Base-by-base conservation (phyloP, 495 filamentous ascomycete species). In the Aspergillus wentii region DNA sequence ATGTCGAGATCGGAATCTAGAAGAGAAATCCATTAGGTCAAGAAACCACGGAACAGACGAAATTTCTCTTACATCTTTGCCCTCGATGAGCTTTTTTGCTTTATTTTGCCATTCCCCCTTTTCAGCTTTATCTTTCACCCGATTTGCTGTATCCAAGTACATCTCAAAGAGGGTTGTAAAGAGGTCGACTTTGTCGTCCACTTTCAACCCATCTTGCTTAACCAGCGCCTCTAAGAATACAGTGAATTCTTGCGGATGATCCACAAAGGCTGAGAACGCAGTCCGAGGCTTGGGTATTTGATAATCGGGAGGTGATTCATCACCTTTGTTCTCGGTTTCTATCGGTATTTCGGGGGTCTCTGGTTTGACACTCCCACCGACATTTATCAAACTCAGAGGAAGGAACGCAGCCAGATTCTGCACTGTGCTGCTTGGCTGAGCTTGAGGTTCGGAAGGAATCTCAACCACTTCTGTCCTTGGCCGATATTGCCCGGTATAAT, bases 151-250 rank as follows among this genome's bases (percentile, higher is more conserved):
- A 49, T 95, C 85, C 15, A 98, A 71, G 57, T 96, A 98, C 80
- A 97, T 95, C 55, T 98, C 92, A 56, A 98, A 97, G 19, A 98
- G 62, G 0, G 92, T 95, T 1, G 92, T 97, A 59, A 91, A 91
- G 27, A 98, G 78, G 58, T 97, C 94, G 5, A 78, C 71, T 48
- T 80, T 84, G 47, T 95, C 85, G 34, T 75, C 67, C 33, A 86
- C 68, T 17, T 75, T 79, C 4, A 92, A 60, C 16, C 77, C 62
- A 5, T 82, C 72, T 44, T 83, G 75, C 41, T 78, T 72, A 5
- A 85, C 76, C 35, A 82, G 90, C 16, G 85, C 85, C 65, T 98
- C 92, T 1, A 98, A 67, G 52, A 98, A 98, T 8, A 78, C 66
- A 35, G 95, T 86, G 53, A 98, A 96, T 47, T 95, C 78, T 38